A percentile compares a stretch with the other conserved stretches of the same genome.
Conservation (phyloP, 2,329 filamentous ascomycete genomes). For the Aspergillus japonicus region DNA sequence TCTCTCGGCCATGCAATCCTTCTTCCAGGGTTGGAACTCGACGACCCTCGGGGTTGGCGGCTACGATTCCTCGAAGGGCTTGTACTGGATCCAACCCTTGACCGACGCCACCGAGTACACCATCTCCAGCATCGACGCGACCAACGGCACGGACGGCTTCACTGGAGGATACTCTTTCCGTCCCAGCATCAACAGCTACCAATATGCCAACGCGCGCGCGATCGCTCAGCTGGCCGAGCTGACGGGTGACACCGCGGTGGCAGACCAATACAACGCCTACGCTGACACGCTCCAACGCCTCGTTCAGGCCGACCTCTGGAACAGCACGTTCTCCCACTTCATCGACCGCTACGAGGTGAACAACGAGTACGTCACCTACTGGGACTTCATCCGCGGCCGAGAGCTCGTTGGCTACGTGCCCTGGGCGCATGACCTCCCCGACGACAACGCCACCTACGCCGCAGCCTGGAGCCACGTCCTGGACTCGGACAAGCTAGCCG, state of each 20-base stretch:
- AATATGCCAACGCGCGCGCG: constrained; percentile 45
- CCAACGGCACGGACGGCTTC: constrained; percentile 38
- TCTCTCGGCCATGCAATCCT: constrained; percentile 25
- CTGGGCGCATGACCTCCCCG: constrained; percentile 45
- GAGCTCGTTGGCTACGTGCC: constrained; percentile 47
- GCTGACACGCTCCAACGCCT: constrained; percentile 38
- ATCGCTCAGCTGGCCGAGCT: constrained; percentile 42
- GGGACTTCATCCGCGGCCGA: constrained; percentile 41
- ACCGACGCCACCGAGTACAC: constrained; percentile 49
- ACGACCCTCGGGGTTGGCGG: constrained; percentile 42
- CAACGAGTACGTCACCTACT: constrained; percentile 38
- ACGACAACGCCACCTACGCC: constrained; percentile 39
- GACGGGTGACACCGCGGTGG: constrained; percentile 21
- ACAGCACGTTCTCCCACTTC: constrained; percentile 45
- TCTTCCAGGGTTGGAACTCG: constrained; percentile 27
- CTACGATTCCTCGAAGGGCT: constrained; percentile 39
- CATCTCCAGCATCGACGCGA: constrained; percentile 46
- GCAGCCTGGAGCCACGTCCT: constrained; percentile 29
- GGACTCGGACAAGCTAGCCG: constrained; percentile 35
- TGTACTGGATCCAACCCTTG: constrained; percentile 47
- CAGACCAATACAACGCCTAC: constrained; percentile 24
- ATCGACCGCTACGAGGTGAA: constrained; percentile 44
- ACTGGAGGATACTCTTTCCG: constrained; percentile 43
- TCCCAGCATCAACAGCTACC: constrained; percentile 47
- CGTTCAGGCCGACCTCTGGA: constrained; percentile 45